Base-by-base conservation (phyloP, 116 monocot species). In the Posidonia oceanica region DNA sequence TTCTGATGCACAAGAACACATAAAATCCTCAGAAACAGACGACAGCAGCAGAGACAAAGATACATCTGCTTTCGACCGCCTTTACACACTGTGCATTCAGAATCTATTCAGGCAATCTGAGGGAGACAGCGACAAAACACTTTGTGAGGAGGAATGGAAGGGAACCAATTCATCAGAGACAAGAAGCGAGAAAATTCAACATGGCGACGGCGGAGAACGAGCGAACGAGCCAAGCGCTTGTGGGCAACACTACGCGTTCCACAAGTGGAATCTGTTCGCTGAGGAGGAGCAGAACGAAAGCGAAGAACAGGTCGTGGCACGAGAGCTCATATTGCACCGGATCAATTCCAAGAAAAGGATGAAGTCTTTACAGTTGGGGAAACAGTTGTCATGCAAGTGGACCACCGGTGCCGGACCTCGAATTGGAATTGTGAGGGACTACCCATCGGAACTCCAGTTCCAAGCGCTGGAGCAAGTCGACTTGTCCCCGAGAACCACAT, bases 361-460 rank as follows among this genome's bases (percentile, higher is more conserved):
- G 72, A 72, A 82, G 41, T 89, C 93, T 12, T 79, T 77, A 56
- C 99, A 99, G 71, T 41, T 99, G 41, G 99, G 90, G 39, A 86
- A 84, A 61, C 83, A 93, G 56, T 67, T 93, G 41, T 75, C 99
- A 3, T 85, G 73, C 67, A 87, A 80, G 66, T 99, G 99, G 99
- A 90, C 83, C 3, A 99, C 93, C 0, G 93, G 93, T 1, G 93
- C 88, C 5, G 99, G 93, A 3, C 90, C 90, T 69, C 77, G 99
- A 17, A 99, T 99, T 39, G 88, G 93, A 14, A 90, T 83, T 56
- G 88, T 98, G 16, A 87, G 93, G 67, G 93, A 98, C 69, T 98
- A 86, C 71, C 93, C 99, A 0, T 84, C 86, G 0, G 87, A 93
- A 63, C 83, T 99, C 3, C 90, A 86, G 58, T 81, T 88, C 42